Conservation (phyloP, 352 stramenopile species). For the Phytophthora chlamydospora region DNA sequence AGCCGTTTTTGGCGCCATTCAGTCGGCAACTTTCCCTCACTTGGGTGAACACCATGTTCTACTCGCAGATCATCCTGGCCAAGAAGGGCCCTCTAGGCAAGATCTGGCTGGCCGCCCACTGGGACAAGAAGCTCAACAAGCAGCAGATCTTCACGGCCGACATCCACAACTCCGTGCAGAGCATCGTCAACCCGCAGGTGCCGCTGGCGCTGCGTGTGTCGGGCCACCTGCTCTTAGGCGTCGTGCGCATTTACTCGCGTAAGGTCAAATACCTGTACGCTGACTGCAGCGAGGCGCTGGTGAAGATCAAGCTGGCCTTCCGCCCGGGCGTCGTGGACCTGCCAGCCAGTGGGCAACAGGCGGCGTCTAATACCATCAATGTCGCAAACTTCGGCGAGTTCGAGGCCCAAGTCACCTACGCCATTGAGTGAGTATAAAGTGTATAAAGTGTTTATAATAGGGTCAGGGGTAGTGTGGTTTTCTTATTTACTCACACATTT, state of each 20-base stretch:
- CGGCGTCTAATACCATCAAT: constrained; percentile 80
- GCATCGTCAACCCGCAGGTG: constrained; percentile 96
- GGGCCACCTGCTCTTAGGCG: constrained; percentile 97
- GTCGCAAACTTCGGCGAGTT: constrained; percentile 88
- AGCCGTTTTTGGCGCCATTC: constrained; percentile 15
- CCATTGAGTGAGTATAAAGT: constrained; percentile 68
- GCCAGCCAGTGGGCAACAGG: constrained; percentile 66
- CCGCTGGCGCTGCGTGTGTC: constrained; percentile 97
- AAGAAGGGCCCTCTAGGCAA: constrained; percentile 99
- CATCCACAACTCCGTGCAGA: constrained; percentile 96
- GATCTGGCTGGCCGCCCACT: constrained; percentile 99
- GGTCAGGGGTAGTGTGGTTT: background rate
- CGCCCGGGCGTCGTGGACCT: constrained; percentile 84
- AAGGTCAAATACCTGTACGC: constrained; percentile 98
- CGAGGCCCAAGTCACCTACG: constrained; percentile 84
- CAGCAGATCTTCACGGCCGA: constrained; percentile 98
- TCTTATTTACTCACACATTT: constrained; percentile 9
- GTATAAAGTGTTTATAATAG: constrained; percentile 1
- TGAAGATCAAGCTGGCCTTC: constrained; percentile 99
- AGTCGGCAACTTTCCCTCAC: constrained; percentile 22
- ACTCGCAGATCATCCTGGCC: constrained; percentile 98
- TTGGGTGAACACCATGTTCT: constrained; percentile 92
- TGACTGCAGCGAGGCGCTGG: constrained; percentile 98
- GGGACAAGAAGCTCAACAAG: constrained; percentile 99
- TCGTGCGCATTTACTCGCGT: constrained; percentile 98